A percentile compares a stretch with the other conserved stretches of the same genome.
These are phyloP conservation scores for Eleusine coracana DNA, from an alignment of 176 grass and related monocot species.

Conservation along the genomic window DNA sequence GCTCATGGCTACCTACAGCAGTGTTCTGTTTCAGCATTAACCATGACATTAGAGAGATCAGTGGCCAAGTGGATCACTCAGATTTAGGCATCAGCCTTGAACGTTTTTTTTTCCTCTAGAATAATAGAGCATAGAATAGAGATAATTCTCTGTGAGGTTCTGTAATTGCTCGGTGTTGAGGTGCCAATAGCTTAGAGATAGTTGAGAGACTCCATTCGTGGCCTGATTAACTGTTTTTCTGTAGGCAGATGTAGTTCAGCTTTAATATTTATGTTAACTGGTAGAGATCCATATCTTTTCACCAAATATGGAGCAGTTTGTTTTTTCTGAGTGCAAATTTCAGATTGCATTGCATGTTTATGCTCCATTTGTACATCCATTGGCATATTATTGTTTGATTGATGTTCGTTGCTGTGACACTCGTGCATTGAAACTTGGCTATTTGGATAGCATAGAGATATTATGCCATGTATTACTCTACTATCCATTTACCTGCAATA, in stretches of 20 bases:
- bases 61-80: not conserved
- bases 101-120: too few species aligned
- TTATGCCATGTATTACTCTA: not conserved
- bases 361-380: not conserved
- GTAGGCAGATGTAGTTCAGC: not conserved
- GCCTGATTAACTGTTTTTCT: not conserved
- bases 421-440: not conserved
- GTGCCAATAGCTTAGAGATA: not conserved
- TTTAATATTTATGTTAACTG: not conserved
- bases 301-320: not conserved
- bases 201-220: not conserved
- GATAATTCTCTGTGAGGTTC: not conserved
- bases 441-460: not conserved
- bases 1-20: not conserved
- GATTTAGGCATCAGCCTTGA: not conserved
- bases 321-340: not conserved
- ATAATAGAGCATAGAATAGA: not conserved
- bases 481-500: conserved; percentile 17
- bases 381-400: not conserved
- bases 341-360: not conserved
- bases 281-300: not conserved
- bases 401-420: not conserved
- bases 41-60: not conserved
- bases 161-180: not conserved
- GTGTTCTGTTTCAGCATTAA: not conserved